Base-by-base conservation (phyloP, 1,284 basidiomycete species). In the Apiotrichum laibachii region DNA sequence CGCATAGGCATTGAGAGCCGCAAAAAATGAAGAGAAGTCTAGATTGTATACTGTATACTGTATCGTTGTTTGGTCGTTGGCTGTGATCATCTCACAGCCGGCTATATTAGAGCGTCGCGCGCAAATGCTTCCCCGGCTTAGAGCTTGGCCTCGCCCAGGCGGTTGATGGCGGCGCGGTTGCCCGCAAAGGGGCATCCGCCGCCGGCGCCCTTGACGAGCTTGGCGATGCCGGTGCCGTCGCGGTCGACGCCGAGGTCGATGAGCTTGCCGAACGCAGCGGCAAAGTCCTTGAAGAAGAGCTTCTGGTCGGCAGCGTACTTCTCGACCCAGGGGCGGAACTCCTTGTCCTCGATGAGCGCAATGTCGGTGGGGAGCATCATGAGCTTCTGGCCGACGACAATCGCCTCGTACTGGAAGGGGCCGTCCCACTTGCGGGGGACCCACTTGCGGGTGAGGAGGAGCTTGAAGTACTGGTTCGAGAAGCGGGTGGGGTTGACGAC, bases 301-400 rank as follows among this genome's bases (percentile, higher is more conserved):
- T 82, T 79, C 63, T 80, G 76, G 72, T 84, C 82, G 47, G 80
- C 80, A 7, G 82, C 82, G 71, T 80, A 79, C 57, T 76, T 76
- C 56, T 80, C 75, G 10, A 81, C 80, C 72, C 73, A 81, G 26
- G 67, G 56, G 33, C 68, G 67, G 72, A 82, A 80, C 56, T 71
- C 61, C 16, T 67, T 53, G 60, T 81, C 79, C 59, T 78, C 70
- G 42, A 79, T 70, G 34, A 80, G 69, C 6, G 78, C 78, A 66
- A 79, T 77, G 65, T 80, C 78, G 33, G 79, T 80, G n/a, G 81
- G 82, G 6, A 83, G 77, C 80, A 83, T 82, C 82, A 84, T 84
- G 37, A 84, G 72, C 51, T 80, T 78, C 57, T 77, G 76, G 22
- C 80, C 80, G 8, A 78, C 76, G 11, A 79, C 75, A 1, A 72